Conservation (phyloP, 2,329 filamentous ascomycete species). For the Cryphonectria japonica region DNA sequence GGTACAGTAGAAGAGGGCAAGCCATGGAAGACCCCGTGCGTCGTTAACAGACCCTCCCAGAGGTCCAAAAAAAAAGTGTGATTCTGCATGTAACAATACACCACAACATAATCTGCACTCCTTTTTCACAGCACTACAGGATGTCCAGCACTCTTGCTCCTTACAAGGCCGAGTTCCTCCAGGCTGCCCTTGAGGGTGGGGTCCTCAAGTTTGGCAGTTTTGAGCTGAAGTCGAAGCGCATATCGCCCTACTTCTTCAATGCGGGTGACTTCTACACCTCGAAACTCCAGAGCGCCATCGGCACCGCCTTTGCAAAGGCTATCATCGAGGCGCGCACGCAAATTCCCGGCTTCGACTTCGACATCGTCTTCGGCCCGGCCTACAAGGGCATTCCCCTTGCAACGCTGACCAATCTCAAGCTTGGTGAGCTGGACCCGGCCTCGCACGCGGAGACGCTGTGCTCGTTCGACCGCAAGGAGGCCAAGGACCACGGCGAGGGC, state of each 20-base stretch:
- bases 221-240: constrained; percentile 89
- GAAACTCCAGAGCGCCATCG: constrained; percentile 75
- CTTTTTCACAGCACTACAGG: background rate
- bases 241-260: constrained; percentile 98
- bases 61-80: no score
- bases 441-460: constrained; percentile 76
- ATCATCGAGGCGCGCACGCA: constrained; percentile 55
- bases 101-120: background rate
- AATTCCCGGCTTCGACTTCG: constrained; percentile 58
- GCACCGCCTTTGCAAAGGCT: constrained; percentile 76
- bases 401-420: constrained; percentile 73
- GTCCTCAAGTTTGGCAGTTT: constrained; percentile 83
- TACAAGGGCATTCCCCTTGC: constrained; percentile 98
- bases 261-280: constrained; percentile 87
- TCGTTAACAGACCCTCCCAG: no score
- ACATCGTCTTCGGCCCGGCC: constrained; percentile 89
- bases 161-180: constrained; percentile 75
- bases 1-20: no score
- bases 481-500: constrained; percentile 94
- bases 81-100: no score
- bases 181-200: constrained; percentile 67
- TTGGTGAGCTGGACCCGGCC: constrained; percentile 68
- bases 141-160: constrained; percentile 48
- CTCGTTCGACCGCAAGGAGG: constrained; percentile 94
- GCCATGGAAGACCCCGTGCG: no score